Base-by-base conservation (phyloP, 164 flowering plant genomes). In the Berberis vulgaris region DNA sequence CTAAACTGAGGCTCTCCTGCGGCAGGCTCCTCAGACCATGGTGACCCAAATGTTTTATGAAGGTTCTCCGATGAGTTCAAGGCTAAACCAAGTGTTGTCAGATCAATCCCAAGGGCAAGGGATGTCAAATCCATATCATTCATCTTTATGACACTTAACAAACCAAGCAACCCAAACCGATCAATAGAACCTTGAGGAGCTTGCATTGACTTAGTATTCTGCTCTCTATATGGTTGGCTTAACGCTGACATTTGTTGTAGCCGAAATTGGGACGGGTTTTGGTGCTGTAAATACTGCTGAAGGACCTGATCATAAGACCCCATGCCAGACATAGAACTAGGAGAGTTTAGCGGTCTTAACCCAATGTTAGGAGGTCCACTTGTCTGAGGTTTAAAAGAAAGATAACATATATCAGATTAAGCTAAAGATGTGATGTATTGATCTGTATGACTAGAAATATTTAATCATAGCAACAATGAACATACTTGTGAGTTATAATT, bases 1-100 rank as follows among this genome's bases (percentile, higher is more conserved):
- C 62, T 76, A 67, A 83, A 89, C 71, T 95, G 96, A 39, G 89
- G 92, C 12, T 89, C 97, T 58, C 97, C 97, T 73, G 88, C 89
- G 46, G 87, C 82, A 57, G 97, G 97, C 66, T 86, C 94, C 63
- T 91, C 94, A 49, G 97, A 88, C 97, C 97, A 95, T 46, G 97
- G 97, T 41, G 99, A 91, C 58, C 82, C 89, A 76, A 95, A 95
- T 40, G 90, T 85, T 75, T 89, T 88, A 73, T 91, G 84, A 13
- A 95, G 89, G 75, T 86, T 83, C 60, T 91, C 97, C 1, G 83
- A 26, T n/a, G 96, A 86, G 76, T 86, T 89, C 77, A 95, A 78
- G 67, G 87, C 89, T 62, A 95, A 69, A 26, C 99, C 99, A 45
- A 91, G 83, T 1, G 94, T 91, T 39, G 97, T 95, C 58, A 95